Conservation (phyloP, 2,329 filamentous ascomycete species). For the Verticillium albo-atrum region DNA sequence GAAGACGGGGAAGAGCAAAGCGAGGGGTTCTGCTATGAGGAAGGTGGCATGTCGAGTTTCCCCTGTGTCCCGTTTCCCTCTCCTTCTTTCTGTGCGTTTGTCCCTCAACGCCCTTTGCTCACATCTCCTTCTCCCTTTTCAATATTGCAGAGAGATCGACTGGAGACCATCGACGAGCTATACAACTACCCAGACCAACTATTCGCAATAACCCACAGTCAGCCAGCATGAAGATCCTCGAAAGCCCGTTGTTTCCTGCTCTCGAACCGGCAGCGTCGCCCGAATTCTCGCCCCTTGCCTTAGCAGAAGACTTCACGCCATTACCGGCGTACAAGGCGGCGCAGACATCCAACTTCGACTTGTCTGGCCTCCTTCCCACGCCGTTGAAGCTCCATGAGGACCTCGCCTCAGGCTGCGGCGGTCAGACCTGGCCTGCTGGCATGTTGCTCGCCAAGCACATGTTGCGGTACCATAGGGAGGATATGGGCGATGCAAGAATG, state of each 20-base stretch:
- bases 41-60: not conserved
- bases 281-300: constrained; percentile 42
- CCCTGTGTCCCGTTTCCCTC: not conserved
- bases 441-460: constrained; percentile 85
- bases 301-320: constrained; percentile 55
- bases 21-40: not conserved
- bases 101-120: not conserved
- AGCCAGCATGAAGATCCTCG: constrained; percentile 10
- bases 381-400: constrained; percentile 81
- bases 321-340: constrained; percentile 54
- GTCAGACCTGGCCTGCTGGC: constrained; percentile 91
- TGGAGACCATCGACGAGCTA: not conserved
- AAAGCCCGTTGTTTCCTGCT: constrained; percentile 6
- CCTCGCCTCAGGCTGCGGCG: constrained; percentile 81
- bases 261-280: constrained; percentile 35
- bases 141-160: not conserved
- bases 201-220: not conserved
- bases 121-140: not conserved
- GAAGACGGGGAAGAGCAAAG: not conserved
- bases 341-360: constrained; percentile 50
- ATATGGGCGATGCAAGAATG: constrained; percentile 66
- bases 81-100: not conserved
- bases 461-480: constrained; percentile 65
- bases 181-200: not conserved
- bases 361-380: constrained; percentile 67